Evolutionary conservation across 176 grass and related monocot species (phyloP).

Genomic region (Coix lacrymajobi): DNA sequence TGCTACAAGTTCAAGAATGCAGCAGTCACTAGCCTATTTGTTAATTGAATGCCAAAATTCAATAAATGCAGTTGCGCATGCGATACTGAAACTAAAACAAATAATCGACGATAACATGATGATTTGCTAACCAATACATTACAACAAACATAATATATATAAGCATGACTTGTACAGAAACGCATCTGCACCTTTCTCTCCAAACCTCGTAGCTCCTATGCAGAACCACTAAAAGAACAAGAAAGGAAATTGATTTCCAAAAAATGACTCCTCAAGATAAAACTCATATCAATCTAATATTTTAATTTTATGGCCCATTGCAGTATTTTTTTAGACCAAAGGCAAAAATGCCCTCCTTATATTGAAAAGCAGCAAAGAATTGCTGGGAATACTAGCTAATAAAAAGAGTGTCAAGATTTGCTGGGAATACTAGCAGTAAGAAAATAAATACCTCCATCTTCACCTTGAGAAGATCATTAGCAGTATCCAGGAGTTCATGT

Average conservation of each 20-base stretch:
- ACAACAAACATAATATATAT: too few species aligned
- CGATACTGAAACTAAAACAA: too few species aligned
- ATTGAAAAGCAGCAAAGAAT: too few species aligned
- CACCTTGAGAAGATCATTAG: constrained; percentile 82
- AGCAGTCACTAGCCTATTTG: too few species aligned
- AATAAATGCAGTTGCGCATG: too few species aligned
- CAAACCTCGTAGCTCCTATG: neutral
- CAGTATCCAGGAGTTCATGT: constrained; percentile 81
- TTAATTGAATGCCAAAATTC: too few species aligned
- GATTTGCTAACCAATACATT: too few species aligned
- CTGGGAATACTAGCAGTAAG: neutral
- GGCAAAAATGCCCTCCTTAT: too few species aligned
- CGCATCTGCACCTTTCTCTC: neutral
- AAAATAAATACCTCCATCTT: constrained; percentile 75
- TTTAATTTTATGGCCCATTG: neutral
- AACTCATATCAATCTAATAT: neutral
- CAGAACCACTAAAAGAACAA: neutral
- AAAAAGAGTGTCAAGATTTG: neutral
- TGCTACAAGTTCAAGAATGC: too few species aligned
- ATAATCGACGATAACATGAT: too few species aligned
- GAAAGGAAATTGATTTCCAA: neutral
- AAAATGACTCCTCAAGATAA: neutral
- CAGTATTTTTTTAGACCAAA: too few species aligned
- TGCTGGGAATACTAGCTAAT: neutral
- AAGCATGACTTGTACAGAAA: neutral